phyloP scores from a whole-genome alignment of 441 rosid species.

The Eutrema salsugineum region DNA sequence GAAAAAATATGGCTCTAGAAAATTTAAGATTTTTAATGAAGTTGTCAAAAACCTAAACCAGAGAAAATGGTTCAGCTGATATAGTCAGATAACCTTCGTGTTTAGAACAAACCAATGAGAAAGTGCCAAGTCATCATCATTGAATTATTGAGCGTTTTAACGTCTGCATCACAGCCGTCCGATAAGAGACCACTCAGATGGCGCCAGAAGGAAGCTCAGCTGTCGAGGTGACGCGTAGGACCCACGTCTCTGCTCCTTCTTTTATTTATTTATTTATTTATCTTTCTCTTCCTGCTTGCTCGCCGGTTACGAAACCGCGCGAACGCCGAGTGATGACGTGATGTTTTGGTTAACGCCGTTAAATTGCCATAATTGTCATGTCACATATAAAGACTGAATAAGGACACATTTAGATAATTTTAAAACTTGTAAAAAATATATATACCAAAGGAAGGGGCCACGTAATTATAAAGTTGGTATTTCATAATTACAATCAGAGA shows the following conservation, averaged over 20 bases:
- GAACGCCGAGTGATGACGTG: conserved; percentile 24
- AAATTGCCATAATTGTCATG: conserved; percentile 22
- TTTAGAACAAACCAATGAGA: background rate
- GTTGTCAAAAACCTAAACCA: background rate
- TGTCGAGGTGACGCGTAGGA: conserved; percentile 26
- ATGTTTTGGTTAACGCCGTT: conserved; percentile 24
- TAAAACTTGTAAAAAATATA: background rate
- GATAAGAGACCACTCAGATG: conserved; percentile 6
- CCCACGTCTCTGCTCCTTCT: background rate
- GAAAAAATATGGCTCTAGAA: background rate
- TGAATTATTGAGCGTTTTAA: conserved; percentile 2
- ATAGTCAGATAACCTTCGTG: conserved; percentile 7
- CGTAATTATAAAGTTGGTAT: conserved; percentile 14
- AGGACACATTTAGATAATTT: background rate
- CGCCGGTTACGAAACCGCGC: conserved; percentile 29
- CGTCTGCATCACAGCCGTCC: conserved; percentile 23
- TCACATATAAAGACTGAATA: background rate
- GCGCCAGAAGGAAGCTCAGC: conserved; percentile 12
- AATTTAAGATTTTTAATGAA: too few relatives aligned
- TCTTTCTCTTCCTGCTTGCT: background rate
- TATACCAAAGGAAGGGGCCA: background rate
- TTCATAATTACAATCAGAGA: conserved; percentile 19
- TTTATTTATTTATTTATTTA: too few relatives aligned
- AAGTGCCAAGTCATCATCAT: background rate
- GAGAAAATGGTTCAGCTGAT: background rate